Evolutionary conservation across 352 stramenopile species (phyloP).

Genomic region (Phytophthora litchii): DNA sequence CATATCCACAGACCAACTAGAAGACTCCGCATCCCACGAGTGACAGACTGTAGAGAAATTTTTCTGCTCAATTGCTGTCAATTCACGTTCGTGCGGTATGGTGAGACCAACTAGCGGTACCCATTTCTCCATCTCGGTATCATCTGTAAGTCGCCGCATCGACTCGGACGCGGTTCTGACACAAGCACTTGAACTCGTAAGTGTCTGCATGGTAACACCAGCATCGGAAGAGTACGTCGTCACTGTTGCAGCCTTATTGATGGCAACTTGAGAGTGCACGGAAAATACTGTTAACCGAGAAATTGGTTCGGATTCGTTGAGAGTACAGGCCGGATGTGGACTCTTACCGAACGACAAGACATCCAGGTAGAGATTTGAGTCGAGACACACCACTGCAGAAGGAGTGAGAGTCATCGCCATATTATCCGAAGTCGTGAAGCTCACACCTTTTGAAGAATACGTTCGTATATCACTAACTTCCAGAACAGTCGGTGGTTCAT

Average conservation of each 20-base stretch:
- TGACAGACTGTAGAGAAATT: constrained; percentile 72
- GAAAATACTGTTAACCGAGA: constrained; percentile 52
- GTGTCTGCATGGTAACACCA: constrained; percentile 34
- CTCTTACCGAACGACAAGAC: constrained; percentile 43
- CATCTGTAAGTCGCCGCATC: constrained; percentile 4
- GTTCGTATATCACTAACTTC: constrained; percentile 38
- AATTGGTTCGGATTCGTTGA: constrained; percentile 47
- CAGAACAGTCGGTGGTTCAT: constrained; percentile 42
- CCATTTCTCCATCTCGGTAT: constrained; percentile 27
- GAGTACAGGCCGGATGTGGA: constrained; percentile 49
- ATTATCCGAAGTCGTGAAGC: constrained; percentile 6
- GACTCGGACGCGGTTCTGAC: constrained; percentile 36
- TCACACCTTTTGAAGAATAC: constrained; percentile 42
- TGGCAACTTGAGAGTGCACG: constrained; percentile 44
- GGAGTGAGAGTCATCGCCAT: constrained; percentile 57
- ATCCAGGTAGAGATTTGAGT: constrained; percentile 53
- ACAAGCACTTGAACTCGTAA: constrained; percentile 46
- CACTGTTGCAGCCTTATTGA: constrained; percentile 25
- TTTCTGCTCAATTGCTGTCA: constrained; percentile 50
- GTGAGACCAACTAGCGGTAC: constrained; percentile 48
- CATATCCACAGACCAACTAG: constrained; percentile 49
- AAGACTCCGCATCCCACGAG: constrained; percentile 47
- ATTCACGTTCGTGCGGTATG: constrained; percentile 51
- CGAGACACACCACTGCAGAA: constrained; percentile 48
- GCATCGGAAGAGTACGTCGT: constrained; percentile 12